These are phyloP conservation scores for Teunomyces atbi DNA, from an alignment of 805 yeast genomes.

Conservation along the genomic window DNA sequence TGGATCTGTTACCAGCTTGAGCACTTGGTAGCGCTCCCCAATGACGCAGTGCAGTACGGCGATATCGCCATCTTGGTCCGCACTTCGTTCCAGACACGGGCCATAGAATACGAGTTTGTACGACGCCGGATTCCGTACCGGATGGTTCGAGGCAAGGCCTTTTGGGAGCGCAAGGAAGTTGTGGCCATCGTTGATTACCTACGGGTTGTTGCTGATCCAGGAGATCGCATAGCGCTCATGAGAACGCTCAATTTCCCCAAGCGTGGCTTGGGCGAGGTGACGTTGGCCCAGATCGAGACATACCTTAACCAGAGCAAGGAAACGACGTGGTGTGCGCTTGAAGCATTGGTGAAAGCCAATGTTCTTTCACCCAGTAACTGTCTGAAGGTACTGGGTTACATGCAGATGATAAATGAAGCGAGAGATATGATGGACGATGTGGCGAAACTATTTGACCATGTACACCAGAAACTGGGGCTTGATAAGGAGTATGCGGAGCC, in stretches of 20 bases:
- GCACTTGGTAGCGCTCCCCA: slow-evolving; percentile 45
- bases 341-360: background rate
- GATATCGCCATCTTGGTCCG: slow-evolving; percentile 76
- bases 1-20: slow-evolving; percentile 57
- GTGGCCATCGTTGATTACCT: slow-evolving; percentile 60
- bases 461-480: slow-evolving; percentile 30
- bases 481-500: slow-evolving; percentile 25
- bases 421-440: slow-evolving; percentile 9
- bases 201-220: slow-evolving; percentile 55
- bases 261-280: slow-evolving; percentile 64
- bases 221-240: slow-evolving; percentile 59
- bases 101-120: slow-evolving; percentile 62
- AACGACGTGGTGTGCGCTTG: background rate
- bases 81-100: slow-evolving; percentile 57
- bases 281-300: slow-evolving; percentile 28
- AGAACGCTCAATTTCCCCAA: slow-evolving; percentile 60
- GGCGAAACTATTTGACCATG: slow-evolving; percentile 18
- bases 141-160: slow-evolving; percentile 70
- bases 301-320: background rate
- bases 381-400: slow-evolving; percentile 21
- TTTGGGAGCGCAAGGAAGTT: slow-evolving; percentile 78
- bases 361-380: slow-evolving; percentile 13
- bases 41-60: slow-evolving; percentile 40
- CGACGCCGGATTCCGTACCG: slow-evolving; percentile 58
- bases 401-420: slow-evolving; percentile 24